Evolutionary conservation across 495 filamentous ascomycete species (phyloP), one percentile per base, ranked within the genome.

Genomic region (Annulohypoxylon bovei): DNA sequence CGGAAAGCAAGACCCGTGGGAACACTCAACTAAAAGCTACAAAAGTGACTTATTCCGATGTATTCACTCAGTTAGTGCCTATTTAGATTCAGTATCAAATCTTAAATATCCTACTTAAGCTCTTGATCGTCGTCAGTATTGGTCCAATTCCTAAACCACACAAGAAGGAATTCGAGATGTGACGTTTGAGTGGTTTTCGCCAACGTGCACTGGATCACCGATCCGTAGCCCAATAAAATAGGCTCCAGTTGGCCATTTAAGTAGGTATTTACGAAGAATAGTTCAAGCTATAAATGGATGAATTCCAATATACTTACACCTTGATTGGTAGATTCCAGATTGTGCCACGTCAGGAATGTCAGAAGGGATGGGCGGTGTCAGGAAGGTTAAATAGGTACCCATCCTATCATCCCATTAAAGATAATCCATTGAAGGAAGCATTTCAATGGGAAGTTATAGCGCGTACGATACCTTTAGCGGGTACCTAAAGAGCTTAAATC

Each of bases 401-500:
- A n/a, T n/a, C n/a, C n/a, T n/a, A n/a, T n/a, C n/a, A n/a, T n/a
- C n/a, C n/a, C n/a, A n/a, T n/a, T n/a, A n/a, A n/a, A n/a, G n/a
- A n/a, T n/a, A n/a, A n/a, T 23, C 18, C 18, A 47, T 47, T 47
- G 20, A 47, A 47, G 6, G 18, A 3, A 22, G 18, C 1, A 25
- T 25, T 27, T 14, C 3, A 25, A 25, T 12, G 8, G 39, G n/a
- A 42, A 20, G 5, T 18, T 42, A 42, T 16, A 18, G 39, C 39
- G n/a, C 16, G 4, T 18, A 16, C 12, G 16, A 20, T 16, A 42
- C 39, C n/a, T 18, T 42, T 20, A 20, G 39, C 16, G n/a, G 20
- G 39, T 42, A 35, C 53, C 32, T 60, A 32, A 12, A 16, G 22
- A 30, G 42, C 39, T 23, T 46, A 28, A 62, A 54, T 54, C 16